phyloP scores from a whole-genome alignment of 2,329 filamentous ascomycete genomes.

The Pseudogymnoascus sp. region DNA sequence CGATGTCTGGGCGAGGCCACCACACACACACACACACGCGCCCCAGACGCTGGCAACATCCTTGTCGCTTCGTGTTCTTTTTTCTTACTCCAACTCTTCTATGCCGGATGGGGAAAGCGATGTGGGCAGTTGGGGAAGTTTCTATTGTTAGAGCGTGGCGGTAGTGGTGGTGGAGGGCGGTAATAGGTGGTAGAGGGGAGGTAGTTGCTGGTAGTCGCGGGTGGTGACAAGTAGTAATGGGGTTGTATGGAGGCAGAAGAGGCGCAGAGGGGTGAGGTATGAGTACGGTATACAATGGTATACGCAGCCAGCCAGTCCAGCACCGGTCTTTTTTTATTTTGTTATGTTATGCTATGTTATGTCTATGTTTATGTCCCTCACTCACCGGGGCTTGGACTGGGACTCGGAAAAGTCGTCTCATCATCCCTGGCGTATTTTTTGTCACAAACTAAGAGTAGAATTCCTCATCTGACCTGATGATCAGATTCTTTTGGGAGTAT shows the following conservation, averaged over 20 bases:
- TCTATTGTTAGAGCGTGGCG: slow-evolving; percentile 1
- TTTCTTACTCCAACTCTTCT: neutral
- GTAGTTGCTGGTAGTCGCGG: neutral
- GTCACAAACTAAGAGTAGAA: neutral
- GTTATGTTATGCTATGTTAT: neutral
- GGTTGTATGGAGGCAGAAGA: neutral
- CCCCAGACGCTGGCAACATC: neutral
- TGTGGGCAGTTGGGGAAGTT: neutral
- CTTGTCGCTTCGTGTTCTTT: neutral
- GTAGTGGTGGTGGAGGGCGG: neutral
- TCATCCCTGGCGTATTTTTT: neutral
- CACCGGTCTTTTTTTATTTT: neutral
- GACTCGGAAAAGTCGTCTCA: neutral
- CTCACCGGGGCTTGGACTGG: neutral
- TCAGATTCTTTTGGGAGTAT: neutral
- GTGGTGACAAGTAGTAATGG: neutral
- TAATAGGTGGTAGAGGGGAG: neutral
- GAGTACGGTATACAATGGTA: neutral
- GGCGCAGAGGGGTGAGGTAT: neutral
- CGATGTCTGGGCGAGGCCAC: neutral
- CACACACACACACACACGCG: neutral
- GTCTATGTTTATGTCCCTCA: neutral
- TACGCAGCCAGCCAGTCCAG: too few relatives aligned
- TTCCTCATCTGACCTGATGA: slow-evolving; percentile 5
- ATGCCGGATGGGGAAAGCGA: neutral